Evolutionary conservation across 768 basidiomycete species (phyloP).

Genomic region (Mycena epipterygia): DNA sequence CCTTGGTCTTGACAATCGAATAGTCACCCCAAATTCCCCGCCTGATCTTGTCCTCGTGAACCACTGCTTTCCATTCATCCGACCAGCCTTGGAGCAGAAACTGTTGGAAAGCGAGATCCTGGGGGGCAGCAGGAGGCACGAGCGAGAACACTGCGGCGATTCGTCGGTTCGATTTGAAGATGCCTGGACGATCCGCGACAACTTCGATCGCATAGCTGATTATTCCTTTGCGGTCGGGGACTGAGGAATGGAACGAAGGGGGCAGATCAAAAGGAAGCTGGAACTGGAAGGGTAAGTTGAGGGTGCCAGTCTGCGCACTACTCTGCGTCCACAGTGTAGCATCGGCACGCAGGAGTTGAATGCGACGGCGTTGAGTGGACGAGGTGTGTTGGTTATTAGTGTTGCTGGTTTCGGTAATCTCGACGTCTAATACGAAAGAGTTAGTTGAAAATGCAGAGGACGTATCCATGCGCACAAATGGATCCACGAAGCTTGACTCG

Average conservation of each 20-base stretch:
- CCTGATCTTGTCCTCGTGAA: slow-evolving; percentile 16
- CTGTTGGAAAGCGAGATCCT: background rate
- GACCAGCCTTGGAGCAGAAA: slow-evolving; percentile 16
- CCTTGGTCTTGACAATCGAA: slow-evolving; percentile 19
- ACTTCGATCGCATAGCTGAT: slow-evolving; percentile 23
- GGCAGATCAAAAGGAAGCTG: slow-evolving; percentile 9
- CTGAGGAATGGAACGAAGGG: slow-evolving; percentile 24
- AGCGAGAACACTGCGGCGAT: slow-evolving; percentile 17
- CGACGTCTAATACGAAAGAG: slow-evolving; percentile 6
- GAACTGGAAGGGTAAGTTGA: slow-evolving; percentile 25
- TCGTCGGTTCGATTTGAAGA: slow-evolving; percentile 18
- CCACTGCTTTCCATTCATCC: slow-evolving; percentile 15
- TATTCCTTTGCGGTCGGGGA: slow-evolving; percentile 1
- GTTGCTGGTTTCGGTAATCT: slow-evolving; percentile 10
- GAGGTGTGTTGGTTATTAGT: background rate
- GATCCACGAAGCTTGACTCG: slow-evolving; percentile 21
- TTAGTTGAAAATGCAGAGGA: background rate
- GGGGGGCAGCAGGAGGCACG: slow-evolving; percentile 7
- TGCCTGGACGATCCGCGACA: slow-evolving; percentile 21
- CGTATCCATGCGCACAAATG: slow-evolving; percentile 5
- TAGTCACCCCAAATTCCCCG: slow-evolving; percentile 26
- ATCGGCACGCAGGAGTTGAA: slow-evolving; percentile 10
- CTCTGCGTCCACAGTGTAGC: slow-evolving; percentile 6
- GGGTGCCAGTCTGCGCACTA: background rate
- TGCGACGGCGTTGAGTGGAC: slow-evolving; percentile 9